Conservation (phyloP, 2,329 filamentous ascomycete species). For the Aureobasidium sp. region DNA sequence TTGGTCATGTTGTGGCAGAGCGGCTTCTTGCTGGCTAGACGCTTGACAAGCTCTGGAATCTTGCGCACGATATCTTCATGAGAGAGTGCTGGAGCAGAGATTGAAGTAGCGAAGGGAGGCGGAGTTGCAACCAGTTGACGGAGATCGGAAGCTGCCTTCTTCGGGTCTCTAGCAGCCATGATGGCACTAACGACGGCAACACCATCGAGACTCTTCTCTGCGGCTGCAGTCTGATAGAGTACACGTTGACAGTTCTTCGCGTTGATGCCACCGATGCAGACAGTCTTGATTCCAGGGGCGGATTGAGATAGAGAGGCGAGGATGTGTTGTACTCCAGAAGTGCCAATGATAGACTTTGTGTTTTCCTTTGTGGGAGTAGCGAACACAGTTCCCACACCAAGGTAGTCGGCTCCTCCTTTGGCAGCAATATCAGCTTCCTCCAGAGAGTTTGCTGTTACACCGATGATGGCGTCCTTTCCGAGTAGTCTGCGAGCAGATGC, state of each 20-base stretch:
- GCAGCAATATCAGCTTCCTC: conserved; percentile 67
- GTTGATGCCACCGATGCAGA: conserved; percentile 88
- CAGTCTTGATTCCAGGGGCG: conserved; percentile 47
- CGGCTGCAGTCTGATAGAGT: conserved; percentile 56
- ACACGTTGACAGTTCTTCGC: conserved; percentile 65
- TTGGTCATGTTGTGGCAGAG: conserved; percentile 98
- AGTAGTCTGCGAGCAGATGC: conserved; percentile 61
- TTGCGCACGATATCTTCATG: conserved; percentile 21
- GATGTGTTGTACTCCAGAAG: conserved; percentile 60
- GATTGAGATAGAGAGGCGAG: conserved; percentile 50
- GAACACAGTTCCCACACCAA: conserved; percentile 86
- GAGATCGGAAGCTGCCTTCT: conserved; percentile 53
- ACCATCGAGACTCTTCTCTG: conserved; percentile 60
- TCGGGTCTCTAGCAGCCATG: conserved; percentile 62
- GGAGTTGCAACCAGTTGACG: conserved; percentile 43
- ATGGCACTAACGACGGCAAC: conserved; percentile 87
- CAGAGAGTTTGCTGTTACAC: conserved; percentile 70
- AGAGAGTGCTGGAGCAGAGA: conserved; percentile 24
- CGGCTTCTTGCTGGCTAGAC: conserved; percentile 56
- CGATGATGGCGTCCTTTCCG: conserved; percentile 71
- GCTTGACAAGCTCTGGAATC: conserved; percentile 39
- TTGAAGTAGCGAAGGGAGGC: conserved; percentile 27
- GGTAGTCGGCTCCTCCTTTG: conserved; percentile 72
- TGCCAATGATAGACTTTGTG: conserved; percentile 72
- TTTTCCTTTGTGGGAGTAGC: conserved; percentile 82